Base-by-base conservation (phyloP, 176 grass and related monocot genomes). In the Puya raimondii region DNA sequence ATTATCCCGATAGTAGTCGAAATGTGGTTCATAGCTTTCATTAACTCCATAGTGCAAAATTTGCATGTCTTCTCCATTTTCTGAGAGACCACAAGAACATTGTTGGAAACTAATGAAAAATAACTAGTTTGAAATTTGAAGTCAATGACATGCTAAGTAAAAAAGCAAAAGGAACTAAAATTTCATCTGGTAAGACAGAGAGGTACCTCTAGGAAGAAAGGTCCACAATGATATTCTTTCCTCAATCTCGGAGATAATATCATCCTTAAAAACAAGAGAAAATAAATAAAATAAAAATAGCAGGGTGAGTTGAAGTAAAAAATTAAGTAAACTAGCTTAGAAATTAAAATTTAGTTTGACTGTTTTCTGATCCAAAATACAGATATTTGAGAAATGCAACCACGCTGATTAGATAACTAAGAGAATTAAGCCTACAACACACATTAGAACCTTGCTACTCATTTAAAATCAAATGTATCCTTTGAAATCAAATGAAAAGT, bases 181-280 rank as follows among this genome's bases (percentile, higher is more conserved):
- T n/a, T n/a, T 6, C 8, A 58, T 58, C 54, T n/a, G 54, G 54
- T 58, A 58, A 49, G 11, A 66, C 23, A 42, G 33, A 6, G 33
- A 42, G 29, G 27, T 83, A 89, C 92, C 92, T 92, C 81, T 87
- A 72, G 92, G 88, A 89, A 96, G 84, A 86, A 96, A 85, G 64
- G 79, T 92, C 92, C 88, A 89, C 51, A 80, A 29, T 74, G 92
- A 89, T 77, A 96, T 89, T 91, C 76, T 89, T 71, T 91, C 83
- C 70, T 96, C 86, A 47, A 96, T 87, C 63, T 79, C 85, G 26
- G 81, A 87, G 68, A 89, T 67, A 72, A 83, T 23, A 48, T 50
- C 49, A 66, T 96, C 88, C 91, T 96, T 76, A 80, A 81, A 42
- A 74, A 69, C 7, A 42, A 79, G 63, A 65, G 10, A 68, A 42